phyloP scores from a whole-genome alignment of 495 filamentous ascomycete species.

The Penicillium turbatum region DNA sequence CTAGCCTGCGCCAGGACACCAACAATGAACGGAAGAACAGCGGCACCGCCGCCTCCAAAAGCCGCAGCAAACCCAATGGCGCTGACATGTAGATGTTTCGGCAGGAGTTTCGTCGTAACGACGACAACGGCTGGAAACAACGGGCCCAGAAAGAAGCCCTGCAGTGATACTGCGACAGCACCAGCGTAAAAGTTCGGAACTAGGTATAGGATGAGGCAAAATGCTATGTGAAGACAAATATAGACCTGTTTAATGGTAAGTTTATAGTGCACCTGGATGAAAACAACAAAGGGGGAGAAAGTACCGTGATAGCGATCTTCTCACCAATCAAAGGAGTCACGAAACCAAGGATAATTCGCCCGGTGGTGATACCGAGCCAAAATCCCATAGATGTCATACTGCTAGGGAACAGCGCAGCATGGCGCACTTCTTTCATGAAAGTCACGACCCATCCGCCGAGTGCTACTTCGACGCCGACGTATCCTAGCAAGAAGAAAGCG shows the following conservation, averaged over 20 bases:
- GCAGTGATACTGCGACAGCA: conserved; percentile 58
- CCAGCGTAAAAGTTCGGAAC: conserved; percentile 66
- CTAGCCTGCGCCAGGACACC: conserved; percentile 73
- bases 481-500: conserved; percentile 67
- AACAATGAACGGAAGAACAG: conserved; percentile 73
- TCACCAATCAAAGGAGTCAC: conserved; percentile 56
- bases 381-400: conserved; percentile 60
- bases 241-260: conserved; percentile 35
- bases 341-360: conserved; percentile 55
- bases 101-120: conserved; percentile 69
- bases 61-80: conserved; percentile 80
- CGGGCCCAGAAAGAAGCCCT: conserved; percentile 63
- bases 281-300: conserved; percentile 2
- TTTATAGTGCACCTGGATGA: not conserved
- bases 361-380: conserved; percentile 58
- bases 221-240: conserved; percentile 40
- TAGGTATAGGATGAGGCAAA: conserved; percentile 58
- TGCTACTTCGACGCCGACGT: conserved; percentile 77
- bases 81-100: conserved; percentile 67
- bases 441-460: conserved; percentile 65
- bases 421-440: conserved; percentile 56
- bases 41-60: conserved; percentile 70
- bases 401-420: conserved; percentile 46
- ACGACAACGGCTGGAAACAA: conserved; percentile 71
- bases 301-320: conserved; percentile 48